Conservation (phyloP, 1,284 basidiomycete species). For the Schizophyllum commune region DNA sequence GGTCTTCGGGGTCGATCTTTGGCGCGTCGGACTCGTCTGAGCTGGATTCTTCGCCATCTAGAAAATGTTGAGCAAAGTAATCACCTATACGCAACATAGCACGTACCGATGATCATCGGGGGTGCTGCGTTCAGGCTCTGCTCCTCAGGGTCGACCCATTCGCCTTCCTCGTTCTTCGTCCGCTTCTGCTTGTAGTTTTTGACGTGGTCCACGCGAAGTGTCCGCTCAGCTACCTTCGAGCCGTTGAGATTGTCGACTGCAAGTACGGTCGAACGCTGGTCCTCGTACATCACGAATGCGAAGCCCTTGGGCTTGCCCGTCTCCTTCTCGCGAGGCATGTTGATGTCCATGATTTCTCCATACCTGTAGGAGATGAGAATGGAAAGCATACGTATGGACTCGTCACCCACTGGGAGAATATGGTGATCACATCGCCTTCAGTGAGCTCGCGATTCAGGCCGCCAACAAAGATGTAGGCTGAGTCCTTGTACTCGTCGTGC, state of each 20-base stretch:
- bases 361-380: slow-evolving; percentile 45
- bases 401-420: slow-evolving; percentile 86
- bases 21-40: background rate
- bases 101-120: slow-evolving; percentile 56
- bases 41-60: background rate
- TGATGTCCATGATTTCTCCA: slow-evolving; percentile 92
- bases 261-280: slow-evolving; percentile 92
- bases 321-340: slow-evolving; percentile 87
- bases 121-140: slow-evolving; percentile 84
- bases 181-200: slow-evolving; percentile 89
- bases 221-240: slow-evolving; percentile 80
- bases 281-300: slow-evolving; percentile 98
- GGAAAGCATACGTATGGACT: background rate
- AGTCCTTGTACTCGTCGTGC: slow-evolving; percentile 98
- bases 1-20: slow-evolving; percentile 87
- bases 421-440: slow-evolving; percentile 95
- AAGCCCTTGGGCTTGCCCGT: slow-evolving; percentile 90
- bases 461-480: slow-evolving; percentile 91
- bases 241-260: slow-evolving; percentile 99
- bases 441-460: slow-evolving; percentile 83
- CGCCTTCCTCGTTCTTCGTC: slow-evolving; percentile 77
- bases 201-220: slow-evolving; percentile 90
- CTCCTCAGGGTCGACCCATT: slow-evolving; percentile 80
- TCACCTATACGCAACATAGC: slow-evolving; percentile 3
- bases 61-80: background rate